Conservation (phyloP, 2,329 filamentous ascomycete species). For the Plenodomus lindquistii region DNA sequence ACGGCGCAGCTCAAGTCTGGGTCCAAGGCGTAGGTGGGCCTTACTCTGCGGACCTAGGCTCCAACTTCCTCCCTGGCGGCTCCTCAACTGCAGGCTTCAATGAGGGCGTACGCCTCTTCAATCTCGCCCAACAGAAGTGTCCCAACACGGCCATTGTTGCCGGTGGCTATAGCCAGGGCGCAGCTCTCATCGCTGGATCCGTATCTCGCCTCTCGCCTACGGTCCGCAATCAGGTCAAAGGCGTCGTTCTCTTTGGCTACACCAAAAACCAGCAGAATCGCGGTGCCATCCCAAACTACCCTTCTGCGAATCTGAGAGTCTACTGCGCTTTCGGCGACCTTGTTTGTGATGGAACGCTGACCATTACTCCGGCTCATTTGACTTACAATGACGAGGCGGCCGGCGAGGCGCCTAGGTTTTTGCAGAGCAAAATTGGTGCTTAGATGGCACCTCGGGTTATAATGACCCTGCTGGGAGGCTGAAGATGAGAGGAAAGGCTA, state of each 20-base stretch:
- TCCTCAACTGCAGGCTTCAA: slow-evolving; percentile 38
- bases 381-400: slow-evolving; percentile 34
- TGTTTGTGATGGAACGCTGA: slow-evolving; percentile 42
- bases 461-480: no score
- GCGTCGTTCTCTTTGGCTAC: slow-evolving; percentile 47
- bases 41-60: slow-evolving; percentile 41
- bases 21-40: slow-evolving; percentile 40
- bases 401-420: slow-evolving; percentile 30
- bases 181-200: slow-evolving; percentile 44
- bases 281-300: slow-evolving; percentile 41
- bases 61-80: slow-evolving; percentile 40
- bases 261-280: slow-evolving; percentile 45
- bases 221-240: slow-evolving; percentile 39
- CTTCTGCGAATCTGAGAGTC: slow-evolving; percentile 36
- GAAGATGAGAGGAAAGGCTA: no score
- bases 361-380: slow-evolving; percentile 39
- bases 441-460: no score
- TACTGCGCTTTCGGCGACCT: slow-evolving; percentile 42
- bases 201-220: slow-evolving; percentile 31
- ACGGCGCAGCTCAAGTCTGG: slow-evolving; percentile 29
- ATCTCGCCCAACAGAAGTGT: slow-evolving; percentile 43
- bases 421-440: slow-evolving; percentile 23
- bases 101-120: slow-evolving; percentile 43
- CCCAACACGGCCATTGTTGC: slow-evolving; percentile 44
- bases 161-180: slow-evolving; percentile 49